These are phyloP conservation scores for Rehmannia glutinosa DNA, from an alignment of 257 asterid genomes.

Conservation along the genomic window DNA sequence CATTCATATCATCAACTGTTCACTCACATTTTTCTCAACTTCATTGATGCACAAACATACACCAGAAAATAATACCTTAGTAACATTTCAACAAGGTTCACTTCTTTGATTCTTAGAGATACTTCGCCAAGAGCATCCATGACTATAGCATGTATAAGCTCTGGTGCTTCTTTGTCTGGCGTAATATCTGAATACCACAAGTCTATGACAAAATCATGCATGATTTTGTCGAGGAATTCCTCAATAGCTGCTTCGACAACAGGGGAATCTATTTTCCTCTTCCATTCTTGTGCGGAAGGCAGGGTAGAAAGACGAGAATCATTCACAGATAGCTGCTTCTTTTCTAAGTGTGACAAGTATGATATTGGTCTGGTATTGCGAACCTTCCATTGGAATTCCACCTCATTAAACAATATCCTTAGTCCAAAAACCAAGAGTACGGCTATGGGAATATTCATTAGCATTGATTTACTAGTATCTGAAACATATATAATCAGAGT, in stretches of 20 bases:
- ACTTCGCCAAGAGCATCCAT: constrained; percentile 89
- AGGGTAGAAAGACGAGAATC: constrained; percentile 53
- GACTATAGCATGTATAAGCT: constrained; percentile 53
- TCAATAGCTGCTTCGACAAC: constrained; percentile 78
- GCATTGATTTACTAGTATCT: constrained; percentile 91
- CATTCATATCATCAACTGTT: constrained; percentile 11
- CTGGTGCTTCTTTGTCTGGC: constrained; percentile 81
- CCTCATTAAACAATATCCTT: constrained; percentile 69
- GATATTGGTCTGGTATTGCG: constrained; percentile 35
- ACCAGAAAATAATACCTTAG: constrained; percentile 50
- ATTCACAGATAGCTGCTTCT: constrained; percentile 62
- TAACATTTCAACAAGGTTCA: constrained; percentile 80
- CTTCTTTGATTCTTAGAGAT: constrained; percentile 66
- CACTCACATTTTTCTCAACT: background rate
- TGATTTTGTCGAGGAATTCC: constrained; percentile 59
- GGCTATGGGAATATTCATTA: constrained; percentile 81
- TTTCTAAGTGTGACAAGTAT: constrained; percentile 68
- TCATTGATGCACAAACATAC: constrained; percentile 9
- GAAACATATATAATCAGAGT: constrained; percentile 25
- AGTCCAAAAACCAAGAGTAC: constrained; percentile 68
- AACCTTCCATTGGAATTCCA: constrained; percentile 72
- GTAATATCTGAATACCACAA: constrained; percentile 88
- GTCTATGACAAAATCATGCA: constrained; percentile 79
- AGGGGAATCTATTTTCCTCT: constrained; percentile 78
- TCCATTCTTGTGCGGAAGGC: constrained; percentile 66